Conservation (phyloP, 306 rosid genomes). For the Cyamopsis tetragonoloba region DNA sequence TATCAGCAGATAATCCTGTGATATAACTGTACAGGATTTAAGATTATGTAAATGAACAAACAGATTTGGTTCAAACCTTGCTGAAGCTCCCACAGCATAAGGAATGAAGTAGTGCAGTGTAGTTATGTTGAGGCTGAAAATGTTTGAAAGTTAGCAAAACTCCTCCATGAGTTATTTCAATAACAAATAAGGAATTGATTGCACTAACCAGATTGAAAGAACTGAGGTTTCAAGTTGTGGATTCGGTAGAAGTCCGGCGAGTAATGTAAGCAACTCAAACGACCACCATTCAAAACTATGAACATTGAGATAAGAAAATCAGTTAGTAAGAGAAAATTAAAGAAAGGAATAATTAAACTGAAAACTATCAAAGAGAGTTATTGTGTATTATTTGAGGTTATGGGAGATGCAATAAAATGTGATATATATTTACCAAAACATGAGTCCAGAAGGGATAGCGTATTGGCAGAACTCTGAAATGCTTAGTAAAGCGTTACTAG, state of each 20-base stretch:
- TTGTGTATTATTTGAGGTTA: not conserved
- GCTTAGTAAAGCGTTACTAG: constrained; percentile 29
- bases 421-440: constrained; percentile 37
- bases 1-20: not conserved
- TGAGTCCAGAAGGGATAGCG: constrained; percentile 44
- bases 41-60: not conserved
- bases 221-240: constrained; percentile 60
- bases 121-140: constrained; percentile 48
- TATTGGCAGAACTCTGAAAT: constrained; percentile 33
- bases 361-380: too few relatives aligned
- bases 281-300: constrained; percentile 70
- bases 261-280: constrained; percentile 52
- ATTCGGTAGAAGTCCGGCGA: constrained; percentile 59
- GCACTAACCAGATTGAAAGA: constrained; percentile 52
- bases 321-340: not conserved
- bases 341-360: not conserved
- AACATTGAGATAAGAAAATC: not conserved
- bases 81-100: constrained; percentile 55
- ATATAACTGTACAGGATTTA: not conserved
- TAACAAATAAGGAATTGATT: not conserved
- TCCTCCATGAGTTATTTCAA: not conserved
- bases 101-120: constrained; percentile 53
- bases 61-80: constrained; percentile 37
- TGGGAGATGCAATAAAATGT: not conserved
- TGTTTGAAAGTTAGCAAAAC: constrained; percentile 4